Evolutionary conservation across 1,139 yeast species (phyloP).

Genomic region (Pichia sp.): DNA sequence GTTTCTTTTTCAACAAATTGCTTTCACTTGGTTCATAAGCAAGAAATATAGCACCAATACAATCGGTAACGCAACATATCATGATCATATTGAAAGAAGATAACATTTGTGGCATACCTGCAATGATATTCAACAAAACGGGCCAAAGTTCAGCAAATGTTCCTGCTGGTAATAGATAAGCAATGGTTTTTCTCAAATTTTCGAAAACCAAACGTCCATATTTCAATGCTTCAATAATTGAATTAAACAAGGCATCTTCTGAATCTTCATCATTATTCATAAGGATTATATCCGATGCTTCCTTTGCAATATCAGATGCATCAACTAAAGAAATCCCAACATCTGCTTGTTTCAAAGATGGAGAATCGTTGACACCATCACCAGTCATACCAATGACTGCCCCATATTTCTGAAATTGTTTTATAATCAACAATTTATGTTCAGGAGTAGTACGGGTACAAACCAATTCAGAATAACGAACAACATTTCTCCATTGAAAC

Average conservation of each 20-base stretch:
- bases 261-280: no score
- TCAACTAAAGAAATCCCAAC: slow-evolving; percentile 85
- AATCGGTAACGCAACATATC: no score
- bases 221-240: no score
- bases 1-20: no score
- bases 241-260: no score
- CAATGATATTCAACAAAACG: no score
- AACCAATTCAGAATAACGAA: slow-evolving; percentile 36
- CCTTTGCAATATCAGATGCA: slow-evolving; percentile 79
- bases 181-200: slow-evolving; percentile 75
- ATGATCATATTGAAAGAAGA: no score
- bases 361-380: slow-evolving; percentile 83
- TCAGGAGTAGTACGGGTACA: slow-evolving; percentile 51
- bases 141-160: no score
- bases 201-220: no score
- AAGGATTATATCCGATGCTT: slow-evolving; percentile 75
- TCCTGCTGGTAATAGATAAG: slow-evolving; percentile 65
- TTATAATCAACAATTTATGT: slow-evolving; percentile 43
- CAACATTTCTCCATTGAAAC: slow-evolving; percentile 36
- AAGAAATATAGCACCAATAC: no score
- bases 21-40: no score
- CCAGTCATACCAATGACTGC: slow-evolving; percentile 90
- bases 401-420: slow-evolving; percentile 51
- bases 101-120: no score
- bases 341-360: slow-evolving; percentile 71